Conservation (phyloP, 2,329 filamentous ascomycete genomes). For the Sphaerulina musiva region DNA sequence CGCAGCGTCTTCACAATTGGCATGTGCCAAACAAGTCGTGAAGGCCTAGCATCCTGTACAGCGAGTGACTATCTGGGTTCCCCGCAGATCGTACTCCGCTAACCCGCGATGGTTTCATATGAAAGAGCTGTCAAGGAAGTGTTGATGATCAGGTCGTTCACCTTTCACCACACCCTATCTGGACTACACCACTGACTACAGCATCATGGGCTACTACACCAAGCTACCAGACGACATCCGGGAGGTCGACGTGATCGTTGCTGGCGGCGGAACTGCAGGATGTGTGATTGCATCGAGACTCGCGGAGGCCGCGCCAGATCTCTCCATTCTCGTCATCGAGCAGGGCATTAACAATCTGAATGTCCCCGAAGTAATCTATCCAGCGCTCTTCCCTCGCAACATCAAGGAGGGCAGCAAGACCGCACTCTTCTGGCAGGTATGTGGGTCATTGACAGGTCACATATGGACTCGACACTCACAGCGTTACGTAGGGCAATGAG, state of each 20-base stretch:
- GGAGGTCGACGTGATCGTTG: slow-evolving; percentile 48
- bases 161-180: not conserved
- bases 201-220: slow-evolving; percentile 26
- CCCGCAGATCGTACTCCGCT: not conserved
- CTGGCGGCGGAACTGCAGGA: slow-evolving; percentile 42
- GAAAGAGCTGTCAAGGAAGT: not conserved
- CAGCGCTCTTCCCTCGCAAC: slow-evolving; percentile 46
- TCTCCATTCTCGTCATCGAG: slow-evolving; percentile 51
- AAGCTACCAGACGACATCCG: slow-evolving; percentile 36
- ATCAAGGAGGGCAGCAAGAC: slow-evolving; percentile 44
- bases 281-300: slow-evolving; percentile 49
- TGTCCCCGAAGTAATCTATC: slow-evolving; percentile 45
- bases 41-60: not conserved
- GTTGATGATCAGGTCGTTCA: not conserved
- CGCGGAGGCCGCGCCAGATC: slow-evolving; percentile 46
- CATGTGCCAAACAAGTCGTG: not conserved
- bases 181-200: not conserved
- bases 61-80: not conserved
- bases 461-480: not conserved
- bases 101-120: not conserved
- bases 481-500: slow-evolving; percentile 36
- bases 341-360: slow-evolving; percentile 49
- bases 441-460: not conserved
- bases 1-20: not conserved
- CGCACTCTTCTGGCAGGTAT: slow-evolving; percentile 43